Evolutionary conservation across 2,329 filamentous ascomycete genomes (phyloP), one percentile per base, ranked within the genome.

Genomic region (Cercospora sp.): DNA sequence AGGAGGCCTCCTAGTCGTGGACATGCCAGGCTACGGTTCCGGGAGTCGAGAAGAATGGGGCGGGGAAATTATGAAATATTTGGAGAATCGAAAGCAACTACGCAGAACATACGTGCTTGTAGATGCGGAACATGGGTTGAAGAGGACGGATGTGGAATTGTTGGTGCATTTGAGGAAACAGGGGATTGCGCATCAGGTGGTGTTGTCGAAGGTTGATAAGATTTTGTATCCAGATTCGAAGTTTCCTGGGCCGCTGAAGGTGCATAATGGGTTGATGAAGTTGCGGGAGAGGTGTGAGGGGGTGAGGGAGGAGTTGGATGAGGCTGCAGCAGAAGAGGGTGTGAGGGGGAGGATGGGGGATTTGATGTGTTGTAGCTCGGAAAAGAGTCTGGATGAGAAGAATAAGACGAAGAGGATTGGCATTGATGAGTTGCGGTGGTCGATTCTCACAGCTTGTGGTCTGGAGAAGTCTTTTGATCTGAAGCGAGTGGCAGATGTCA

Each of bases 11-110:
- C 84, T 89, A 0, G 82, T 92, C 36, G 81, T 92, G 20, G 90
- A 92, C 77, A 90, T 90, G 85, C 90, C 90, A 1, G 90, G 90
- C 0, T 92, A 92, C 74, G 90, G 90, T 3, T 84, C 86, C 66
- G 88, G 85, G 1, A 88, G 86, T 74, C 79, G 84, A 36, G 77
- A 81, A 8, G 85, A 87, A 72, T 91, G 89, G 89, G 90, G 90
- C 0, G 75, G 78, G 26, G 87, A 91, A 77, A 89, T 91, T 68
- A 82, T 91, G 81, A 91, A 90, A 76, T 91, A 90, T 78, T 77
- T 92, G 33, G 81, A 83, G 70, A 81, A 82, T 53, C 82, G 90
- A 69, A 87, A 85, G 74, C 87, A 91, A 80, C 86, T 90, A 53
- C 81, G 87, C 9, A 80, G 87, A 63, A 86, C 86, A 0, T 92